Percentiles rank a stretch among this genome's conserved stretches.
phyloP scores from a whole-genome alignment of 2,329 filamentous ascomycete genomes.

The Tolypocladium paradoxum region DNA sequence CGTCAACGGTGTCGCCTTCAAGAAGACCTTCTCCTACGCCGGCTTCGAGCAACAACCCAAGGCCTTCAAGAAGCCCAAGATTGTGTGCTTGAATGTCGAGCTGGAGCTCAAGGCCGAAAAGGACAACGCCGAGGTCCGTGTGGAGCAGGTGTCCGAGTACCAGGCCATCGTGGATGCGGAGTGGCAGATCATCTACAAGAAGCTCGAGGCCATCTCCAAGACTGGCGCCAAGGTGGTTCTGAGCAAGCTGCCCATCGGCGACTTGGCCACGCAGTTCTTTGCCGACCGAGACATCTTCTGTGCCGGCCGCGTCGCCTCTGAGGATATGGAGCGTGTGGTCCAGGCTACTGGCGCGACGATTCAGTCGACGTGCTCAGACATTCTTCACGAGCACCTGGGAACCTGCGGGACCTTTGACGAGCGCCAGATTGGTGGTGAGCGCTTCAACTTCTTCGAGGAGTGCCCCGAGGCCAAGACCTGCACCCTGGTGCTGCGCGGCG shows the following conservation, averaged over 20 bases:
- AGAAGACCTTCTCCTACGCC: constrained; percentile 98
- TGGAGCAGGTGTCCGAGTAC: constrained; percentile 98
- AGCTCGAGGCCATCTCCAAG: constrained; percentile 88
- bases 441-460: constrained; percentile 97
- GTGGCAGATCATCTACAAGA: constrained; percentile 99
- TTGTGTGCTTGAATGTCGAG: constrained; percentile 95
- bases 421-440: constrained; percentile 91
- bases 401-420: constrained; percentile 88
- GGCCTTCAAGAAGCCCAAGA: constrained; percentile 85
- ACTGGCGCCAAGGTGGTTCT: constrained; percentile 96
- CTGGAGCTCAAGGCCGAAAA: constrained; percentile 98
- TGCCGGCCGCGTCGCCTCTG: constrained; percentile 79
- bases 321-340: constrained; percentile 93
- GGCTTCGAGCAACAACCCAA: constrained; percentile 99
- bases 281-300: constrained; percentile 98
- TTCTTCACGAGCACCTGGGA: constrained; percentile 77
- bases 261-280: constrained; percentile 95
- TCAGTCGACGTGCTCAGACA: constrained; percentile 95
- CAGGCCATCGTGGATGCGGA: constrained; percentile 98
- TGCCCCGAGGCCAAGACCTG: constrained; percentile 95
- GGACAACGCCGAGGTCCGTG: constrained; percentile 95
- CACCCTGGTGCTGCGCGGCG: constrained; percentile 87
- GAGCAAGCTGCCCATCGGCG: constrained; percentile 93
- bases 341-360: constrained; percentile 86
- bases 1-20: constrained; percentile 96